These are phyloP conservation scores for Petunia hybrid DNA, from an alignment of 305 asterid species.

Conservation along the genomic window DNA sequence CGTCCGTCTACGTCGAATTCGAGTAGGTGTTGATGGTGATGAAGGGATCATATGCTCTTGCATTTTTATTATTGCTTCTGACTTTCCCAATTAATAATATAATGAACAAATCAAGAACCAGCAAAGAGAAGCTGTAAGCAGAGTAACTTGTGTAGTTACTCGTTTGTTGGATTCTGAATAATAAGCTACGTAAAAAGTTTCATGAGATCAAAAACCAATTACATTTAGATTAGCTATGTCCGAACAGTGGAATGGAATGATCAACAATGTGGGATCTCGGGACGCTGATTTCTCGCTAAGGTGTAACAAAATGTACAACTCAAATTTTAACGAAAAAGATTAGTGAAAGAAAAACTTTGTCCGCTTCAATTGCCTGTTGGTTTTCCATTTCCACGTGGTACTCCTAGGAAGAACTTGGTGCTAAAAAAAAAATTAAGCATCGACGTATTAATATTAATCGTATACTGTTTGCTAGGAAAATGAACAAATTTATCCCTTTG, in stretches of 20 bases:
- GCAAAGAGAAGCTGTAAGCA: too few species aligned
- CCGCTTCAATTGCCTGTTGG: conserved; percentile 29
- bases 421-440: too few species aligned
- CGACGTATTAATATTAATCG: too few species aligned
- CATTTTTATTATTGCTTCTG: conserved; percentile 41
- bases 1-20: conserved; percentile 56
- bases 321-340: background rate
- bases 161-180: too few species aligned
- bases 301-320: background rate
- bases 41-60: conserved; percentile 54
- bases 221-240: too few species aligned
- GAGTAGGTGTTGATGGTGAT: conserved; percentile 57
- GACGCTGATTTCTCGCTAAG: background rate
- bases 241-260: conserved; percentile 3
- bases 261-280: background rate
- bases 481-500: too few species aligned
- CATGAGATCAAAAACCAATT: too few species aligned
- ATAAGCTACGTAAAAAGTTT: too few species aligned
- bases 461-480: too few species aligned
- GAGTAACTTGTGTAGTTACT: too few species aligned
- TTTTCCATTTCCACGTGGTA: conserved; percentile 1
- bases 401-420: background rate
- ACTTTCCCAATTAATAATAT: conserved; percentile 3
- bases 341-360: background rate
- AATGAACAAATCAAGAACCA: background rate